Evolutionary conservation across 345 rosid species (phyloP).

Genomic region (Cardamine resedifolia): DNA sequence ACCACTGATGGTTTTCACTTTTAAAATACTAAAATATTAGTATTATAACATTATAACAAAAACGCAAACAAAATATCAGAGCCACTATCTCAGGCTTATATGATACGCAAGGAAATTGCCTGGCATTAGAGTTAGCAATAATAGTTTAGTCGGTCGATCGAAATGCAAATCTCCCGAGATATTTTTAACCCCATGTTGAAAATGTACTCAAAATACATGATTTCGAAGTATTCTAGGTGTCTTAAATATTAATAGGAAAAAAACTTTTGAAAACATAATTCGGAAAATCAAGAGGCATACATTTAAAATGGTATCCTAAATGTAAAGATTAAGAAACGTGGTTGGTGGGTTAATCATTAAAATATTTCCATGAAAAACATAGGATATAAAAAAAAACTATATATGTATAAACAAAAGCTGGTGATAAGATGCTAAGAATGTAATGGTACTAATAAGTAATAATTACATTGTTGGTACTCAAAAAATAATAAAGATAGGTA

Average conservation of each 20-base stretch:
- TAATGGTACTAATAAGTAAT: slow-evolving; percentile 13
- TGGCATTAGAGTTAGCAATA: not conserved
- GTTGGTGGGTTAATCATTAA: slow-evolving; percentile 41
- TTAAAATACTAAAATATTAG: too few relatives aligned
- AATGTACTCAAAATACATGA: not conserved
- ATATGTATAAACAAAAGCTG: slow-evolving; percentile 23
- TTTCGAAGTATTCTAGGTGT: slow-evolving; percentile 2
- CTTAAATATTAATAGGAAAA: slow-evolving; percentile 10
- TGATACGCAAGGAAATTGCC: not conserved
- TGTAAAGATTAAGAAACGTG: slow-evolving; percentile 43
- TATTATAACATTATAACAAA: too few relatives aligned
- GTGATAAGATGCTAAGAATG: slow-evolving; percentile 18
- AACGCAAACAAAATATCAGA: too few relatives aligned
- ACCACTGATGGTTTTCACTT: slow-evolving; percentile 20
- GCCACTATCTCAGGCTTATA: too few relatives aligned
- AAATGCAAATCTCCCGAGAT: not conserved
- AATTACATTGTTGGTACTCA: slow-evolving; percentile 8
- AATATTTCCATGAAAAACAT: slow-evolving; percentile 24
- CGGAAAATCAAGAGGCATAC: not conserved
- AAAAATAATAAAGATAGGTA: not conserved
- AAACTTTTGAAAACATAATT: not conserved
- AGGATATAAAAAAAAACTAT: slow-evolving; percentile 5
- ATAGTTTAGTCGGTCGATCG: not conserved
- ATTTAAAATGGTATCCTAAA: slow-evolving; percentile 19
- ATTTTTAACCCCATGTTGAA: not conserved